Evolutionary conservation across 2,329 filamentous ascomycete genomes (phyloP), one percentile per base, ranked within the genome.

Genomic region (Apiospora aurea): DNA sequence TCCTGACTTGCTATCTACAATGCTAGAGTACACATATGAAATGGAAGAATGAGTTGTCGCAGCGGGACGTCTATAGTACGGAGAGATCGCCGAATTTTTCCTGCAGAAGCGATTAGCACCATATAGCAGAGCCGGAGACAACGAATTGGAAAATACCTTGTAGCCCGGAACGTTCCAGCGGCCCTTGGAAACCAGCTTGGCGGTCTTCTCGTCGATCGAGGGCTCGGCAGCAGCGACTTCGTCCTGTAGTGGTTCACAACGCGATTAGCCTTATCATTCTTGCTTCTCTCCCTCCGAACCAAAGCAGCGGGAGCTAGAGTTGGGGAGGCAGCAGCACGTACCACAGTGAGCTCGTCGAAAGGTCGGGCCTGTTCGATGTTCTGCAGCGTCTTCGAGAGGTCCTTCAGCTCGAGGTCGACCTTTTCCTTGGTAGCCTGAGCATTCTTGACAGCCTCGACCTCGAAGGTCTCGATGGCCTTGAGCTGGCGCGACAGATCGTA

Each of bases 41-140:
- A 86, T 78, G 81, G 80, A 81, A 81, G 80, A 81, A 81, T 79
- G 78, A 78, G 78, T 77, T 78, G 76, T 75, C 73, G 76, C 74
- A 75, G 73, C 26, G 67, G 72, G 72, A 67, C 71, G 75, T 90
- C 91, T 97, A 99, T 84, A 98, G 89, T 79, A 97, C 87, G 80
- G 96, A 96, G 80, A 98, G 92, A 84, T 98, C 95, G 88, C 96
- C 96, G 86, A 98, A 99, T 90, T 95, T 97, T 91, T 99, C 96
- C 96, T 98, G 80, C 77, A 80, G 67, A 67, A 77, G 74, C 75
- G 71, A 82, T 92, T 83, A 71, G 69, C 49, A 64, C 13, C 34
- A 29, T 66, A 46, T 4, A 16, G 24, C 26, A 43, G 18, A n/a
- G 66, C 61, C 43, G 41, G n/a, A 44, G 18, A 4, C 8, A 24